Conservation (phyloP, 345 rosid species). For the Sonneratia caseolaris region DNA sequence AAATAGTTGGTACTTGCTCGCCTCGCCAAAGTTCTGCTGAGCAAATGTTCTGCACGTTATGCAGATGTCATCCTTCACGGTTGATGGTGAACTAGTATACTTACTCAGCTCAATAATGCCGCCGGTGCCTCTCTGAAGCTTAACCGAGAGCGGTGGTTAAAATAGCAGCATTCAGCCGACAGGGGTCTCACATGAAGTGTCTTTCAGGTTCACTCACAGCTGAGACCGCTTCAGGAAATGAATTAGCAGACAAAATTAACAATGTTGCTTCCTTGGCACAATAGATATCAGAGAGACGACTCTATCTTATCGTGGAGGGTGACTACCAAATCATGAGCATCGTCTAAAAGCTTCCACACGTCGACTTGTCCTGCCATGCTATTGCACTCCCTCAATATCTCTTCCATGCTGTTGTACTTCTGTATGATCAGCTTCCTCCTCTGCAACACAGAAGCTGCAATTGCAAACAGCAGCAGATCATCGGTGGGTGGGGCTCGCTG, state of each 20-base stretch:
- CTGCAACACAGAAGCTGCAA: constrained; percentile 89
- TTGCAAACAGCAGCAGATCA: constrained; percentile 67
- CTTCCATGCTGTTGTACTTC: constrained; percentile 88
- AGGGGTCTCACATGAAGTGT: too few relatives aligned
- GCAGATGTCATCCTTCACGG: not conserved
- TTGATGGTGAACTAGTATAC: not conserved
- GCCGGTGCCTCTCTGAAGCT: constrained; percentile 3
- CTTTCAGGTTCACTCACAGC: not conserved
- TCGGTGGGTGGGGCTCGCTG: constrained; percentile 86
- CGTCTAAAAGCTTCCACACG: constrained; percentile 91
- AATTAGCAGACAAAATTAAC: not conserved
- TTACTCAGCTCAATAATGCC: constrained; percentile 1
- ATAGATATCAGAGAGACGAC: constrained; percentile 22
- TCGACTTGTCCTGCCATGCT: constrained; percentile 91
- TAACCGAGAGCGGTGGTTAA: not conserved
- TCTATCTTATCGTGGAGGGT: constrained; percentile 69
- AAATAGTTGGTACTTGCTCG: not conserved
- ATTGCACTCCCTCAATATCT: constrained; percentile 82
- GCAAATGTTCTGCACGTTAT: not conserved
- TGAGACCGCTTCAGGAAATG: not conserved
- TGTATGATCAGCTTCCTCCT: constrained; percentile 83
- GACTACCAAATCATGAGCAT: constrained; percentile 78
- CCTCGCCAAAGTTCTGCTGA: not conserved
- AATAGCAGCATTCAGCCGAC: not conserved
- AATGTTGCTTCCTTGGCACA: not conserved